Base-by-base conservation (phyloP, 2,329 filamentous ascomycete species). In the Pseudogymnoascus sp. region DNA sequence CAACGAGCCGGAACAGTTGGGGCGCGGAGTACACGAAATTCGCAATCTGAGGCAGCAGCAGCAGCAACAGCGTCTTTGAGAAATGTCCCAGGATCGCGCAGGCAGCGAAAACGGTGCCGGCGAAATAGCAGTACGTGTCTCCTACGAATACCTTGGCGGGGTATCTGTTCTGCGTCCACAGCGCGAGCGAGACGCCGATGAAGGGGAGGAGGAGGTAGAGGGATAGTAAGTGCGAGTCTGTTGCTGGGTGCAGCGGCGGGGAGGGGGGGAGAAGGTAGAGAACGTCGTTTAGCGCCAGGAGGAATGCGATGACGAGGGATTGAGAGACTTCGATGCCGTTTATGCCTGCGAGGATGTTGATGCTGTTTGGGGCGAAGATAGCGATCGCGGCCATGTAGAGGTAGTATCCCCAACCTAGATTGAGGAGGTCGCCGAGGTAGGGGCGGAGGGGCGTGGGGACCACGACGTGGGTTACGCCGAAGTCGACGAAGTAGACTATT, bases 311-410 rank as follows among this genome's bases (percentile, higher is more conserved):
- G 65, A 96, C 89, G 65, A 99, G 79, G 63, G 92, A 97, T 76
- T 99, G 94, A 9, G 89, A 86, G 61, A 97, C 94, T 74, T 99
- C 94, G 73, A 99, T 94, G 61, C 94, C 94, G 74, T 99, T 99
- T 75, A 99, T 90, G n/a, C 94, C 94, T 0, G 94, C 94, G n/a
- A 99, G 80, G 77, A 99, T 99, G 79, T 99, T 99, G 83, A 99
- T 99, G 74, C 91, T 92, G 77, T 99, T 97, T 5, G 94, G 92
- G 68, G 92, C 96, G 79, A 99, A 99, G 74, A 99, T 99, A 72
- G 93, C 90, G 67, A 99, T 84, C 62, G 89, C 88, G 60, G 91
- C 90, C 94, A 99, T 99, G 81, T 97, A 99, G 71, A 87, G 78
- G 77, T 99, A 99, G 82, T 99, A 99, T 62, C 90, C 77, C 72